phyloP scores from a whole-genome alignment of 176 grass and related monocot species.

The Panicum miliaceum region DNA sequence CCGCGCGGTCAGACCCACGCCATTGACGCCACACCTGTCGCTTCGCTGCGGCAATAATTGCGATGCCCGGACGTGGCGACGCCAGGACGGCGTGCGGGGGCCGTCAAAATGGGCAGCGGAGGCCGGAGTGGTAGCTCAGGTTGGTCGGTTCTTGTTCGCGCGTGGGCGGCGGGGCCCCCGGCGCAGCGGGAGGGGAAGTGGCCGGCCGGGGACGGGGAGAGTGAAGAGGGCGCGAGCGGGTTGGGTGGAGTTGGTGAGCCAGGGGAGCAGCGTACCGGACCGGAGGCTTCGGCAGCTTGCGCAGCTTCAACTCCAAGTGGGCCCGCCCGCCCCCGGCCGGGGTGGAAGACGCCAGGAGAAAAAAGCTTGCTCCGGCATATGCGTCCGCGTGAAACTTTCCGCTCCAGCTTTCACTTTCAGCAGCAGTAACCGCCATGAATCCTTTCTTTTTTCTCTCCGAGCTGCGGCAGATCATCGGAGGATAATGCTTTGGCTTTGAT shows the following conservation, averaged over 20 bases:
- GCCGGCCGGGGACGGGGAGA: background rate
- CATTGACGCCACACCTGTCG: slow-evolving; percentile 36
- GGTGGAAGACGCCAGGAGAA: background rate
- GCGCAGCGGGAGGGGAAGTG: background rate
- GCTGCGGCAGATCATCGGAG: background rate
- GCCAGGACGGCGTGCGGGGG: slow-evolving; percentile 5
- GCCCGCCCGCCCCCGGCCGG: too few relatives aligned
- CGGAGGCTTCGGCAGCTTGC: background rate
- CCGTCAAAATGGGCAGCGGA: background rate
- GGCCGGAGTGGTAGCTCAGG: background rate
- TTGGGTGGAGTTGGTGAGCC: slow-evolving; percentile 46
- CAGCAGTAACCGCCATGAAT: slow-evolving; percentile 3
- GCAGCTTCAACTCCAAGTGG: background rate
- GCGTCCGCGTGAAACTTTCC: background rate
- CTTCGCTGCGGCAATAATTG: slow-evolving; percentile 45
- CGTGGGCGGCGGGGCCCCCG: background rate
- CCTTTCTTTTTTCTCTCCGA: background rate
- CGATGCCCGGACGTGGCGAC: background rate
- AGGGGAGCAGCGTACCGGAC: background rate
- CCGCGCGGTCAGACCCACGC: slow-evolving; percentile 13
- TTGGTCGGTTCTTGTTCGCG: background rate
- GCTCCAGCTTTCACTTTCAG: background rate
- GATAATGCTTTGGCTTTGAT: background rate
- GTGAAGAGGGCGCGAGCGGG: background rate
- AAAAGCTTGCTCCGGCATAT: too few relatives aligned